Evolutionary conservation across 768 basidiomycete species (phyloP), one percentile per base, ranked within the genome.

Genomic region (Lactarius psammicola): DNA sequence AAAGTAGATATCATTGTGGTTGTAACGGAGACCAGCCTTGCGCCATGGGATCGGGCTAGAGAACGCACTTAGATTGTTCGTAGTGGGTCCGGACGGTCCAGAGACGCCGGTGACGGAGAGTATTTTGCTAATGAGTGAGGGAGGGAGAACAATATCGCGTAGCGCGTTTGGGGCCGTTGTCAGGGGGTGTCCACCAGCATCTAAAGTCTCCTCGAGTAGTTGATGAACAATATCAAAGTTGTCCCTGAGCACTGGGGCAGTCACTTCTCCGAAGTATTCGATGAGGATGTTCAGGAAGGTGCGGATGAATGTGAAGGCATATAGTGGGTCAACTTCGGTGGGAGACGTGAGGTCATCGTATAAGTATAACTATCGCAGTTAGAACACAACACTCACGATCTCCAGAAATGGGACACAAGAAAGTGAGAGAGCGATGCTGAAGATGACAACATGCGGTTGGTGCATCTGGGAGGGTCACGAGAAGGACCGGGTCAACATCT

Each of bases 211-310:
- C 77, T 96, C 95, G 34, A 97, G 82, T 20, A 98, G 85, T 92
- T 96, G 95, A 73, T 98, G 96, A 8, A 97, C 94, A 30, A 93
- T 85, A 72, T 98, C 95, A 75, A 97, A 96, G 75, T 96, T 92
- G 66, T 97, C 94, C 71, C 87, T 91, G 69, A 98, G 77, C 2
- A 86, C 87, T 6, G 85, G 82, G 30, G 90, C 85, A 34, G 89
- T 92, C 28, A 95, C 80, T n/a, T 86, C 84, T 1, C 92, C 94
- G 69, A 97, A 87, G 73, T 98, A 98, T 66, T 96, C 93, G 57
- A 81, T 79, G 54, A 98, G 77, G 55, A 95, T 89, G 59, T 92
- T 88, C 42, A 90, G 76, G 74, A 98, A 95, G 1, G 90, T 86
- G 72, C 92, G 86, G 33, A 97, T 75, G 74, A 96, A 97, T 0